Base-by-base conservation (phyloP, 768 basidiomycete species). In the Exidia glandulosa region DNA sequence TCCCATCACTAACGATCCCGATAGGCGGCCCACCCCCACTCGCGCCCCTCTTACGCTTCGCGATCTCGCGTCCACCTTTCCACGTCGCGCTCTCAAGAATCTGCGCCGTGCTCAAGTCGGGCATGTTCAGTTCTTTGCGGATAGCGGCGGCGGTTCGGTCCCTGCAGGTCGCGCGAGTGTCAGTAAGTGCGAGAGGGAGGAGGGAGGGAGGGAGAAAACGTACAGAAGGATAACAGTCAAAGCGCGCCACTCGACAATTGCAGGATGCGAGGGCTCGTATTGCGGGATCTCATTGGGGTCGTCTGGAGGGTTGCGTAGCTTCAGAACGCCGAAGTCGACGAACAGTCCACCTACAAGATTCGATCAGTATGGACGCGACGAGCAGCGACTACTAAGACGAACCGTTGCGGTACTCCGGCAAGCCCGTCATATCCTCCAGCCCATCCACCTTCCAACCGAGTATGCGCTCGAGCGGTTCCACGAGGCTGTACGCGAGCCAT, bases 321-420 rank as follows among this genome's bases (percentile, higher is more conserved):
- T 76, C 47, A 98, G 73, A 14, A 94, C 85, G 5, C 85, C 88
- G 0, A 90, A 75, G 68, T 99, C 95, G 52, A 96, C 72, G 29
- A 96, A 75, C 2, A 99, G 79, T 5, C 95, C 95, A 27, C 94
- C 91, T 91, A 62, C 19, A 30, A 16, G 19, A 32, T 12, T 10
- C 25, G 3, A 48, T 56, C 27, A 27, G 29, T 23, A 57, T 30
- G 33, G 3, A n/a, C n/a, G 13, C 32, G 2, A 25, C 27, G 2
- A 31, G 16, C 33, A 19, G 1, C 30, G 37, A 57, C 9, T 1
- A 32, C 25, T 27, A 34, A 1, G 5, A 64, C 72, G n/a, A 56
- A 86, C 92, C 95, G 64, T 96, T 96, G 47, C 94, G 83, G 72
- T 98, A 98, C 73, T 98, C 94, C 0, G 95, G 94, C 32, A 97